phyloP scores from a whole-genome alignment of 768 basidiomycete genomes.

The Chalciporus pseudorubinellus region DNA sequence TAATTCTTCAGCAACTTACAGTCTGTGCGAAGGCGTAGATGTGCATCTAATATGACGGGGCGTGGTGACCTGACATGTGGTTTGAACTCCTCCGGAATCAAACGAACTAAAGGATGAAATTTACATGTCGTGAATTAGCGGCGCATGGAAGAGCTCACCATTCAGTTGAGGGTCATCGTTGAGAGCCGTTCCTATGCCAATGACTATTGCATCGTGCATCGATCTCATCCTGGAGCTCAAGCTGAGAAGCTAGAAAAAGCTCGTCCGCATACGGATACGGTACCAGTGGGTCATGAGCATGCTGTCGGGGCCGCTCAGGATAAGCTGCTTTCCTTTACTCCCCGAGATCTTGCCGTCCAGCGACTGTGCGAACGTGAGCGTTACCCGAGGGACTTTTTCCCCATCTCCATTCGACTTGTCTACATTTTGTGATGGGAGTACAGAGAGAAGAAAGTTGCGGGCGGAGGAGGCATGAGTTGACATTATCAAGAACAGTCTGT shows the following conservation, averaged over 20 bases:
- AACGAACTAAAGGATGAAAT: conserved; percentile 43
- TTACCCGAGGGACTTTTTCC: conserved; percentile 55
- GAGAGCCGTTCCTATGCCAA: conserved; percentile 86
- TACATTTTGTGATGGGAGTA: conserved; percentile 18
- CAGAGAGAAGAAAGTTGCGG: conserved; percentile 29
- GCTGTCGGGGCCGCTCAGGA: conserved; percentile 81
- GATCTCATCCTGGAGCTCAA: conserved; percentile 69
- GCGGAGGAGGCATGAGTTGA: conserved; percentile 6
- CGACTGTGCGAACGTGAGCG: conserved; percentile 83
- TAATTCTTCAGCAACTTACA: conserved; percentile 75
- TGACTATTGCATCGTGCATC: conserved; percentile 88
- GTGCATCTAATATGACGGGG: conserved; percentile 81
- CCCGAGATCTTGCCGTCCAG: conserved; percentile 89
- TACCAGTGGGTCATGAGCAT: conserved; percentile 95
- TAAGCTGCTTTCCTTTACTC: conserved; percentile 65
- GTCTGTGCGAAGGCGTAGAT: conserved; percentile 59
- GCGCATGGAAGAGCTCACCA: conserved; percentile 44
- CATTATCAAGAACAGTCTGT: not conserved
- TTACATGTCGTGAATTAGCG: not conserved
- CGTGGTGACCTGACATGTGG: conserved; percentile 54
- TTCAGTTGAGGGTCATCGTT: conserved; percentile 96
- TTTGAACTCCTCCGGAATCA: conserved; percentile 43
- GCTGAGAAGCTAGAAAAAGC: not conserved
- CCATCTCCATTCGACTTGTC: conserved; percentile 17
- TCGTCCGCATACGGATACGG: not conserved